Evolutionary conservation across 2,329 filamentous ascomycete species (phyloP), one percentile per base, ranked within the genome.

Genomic region (Colletotrichum sublineola): DNA sequence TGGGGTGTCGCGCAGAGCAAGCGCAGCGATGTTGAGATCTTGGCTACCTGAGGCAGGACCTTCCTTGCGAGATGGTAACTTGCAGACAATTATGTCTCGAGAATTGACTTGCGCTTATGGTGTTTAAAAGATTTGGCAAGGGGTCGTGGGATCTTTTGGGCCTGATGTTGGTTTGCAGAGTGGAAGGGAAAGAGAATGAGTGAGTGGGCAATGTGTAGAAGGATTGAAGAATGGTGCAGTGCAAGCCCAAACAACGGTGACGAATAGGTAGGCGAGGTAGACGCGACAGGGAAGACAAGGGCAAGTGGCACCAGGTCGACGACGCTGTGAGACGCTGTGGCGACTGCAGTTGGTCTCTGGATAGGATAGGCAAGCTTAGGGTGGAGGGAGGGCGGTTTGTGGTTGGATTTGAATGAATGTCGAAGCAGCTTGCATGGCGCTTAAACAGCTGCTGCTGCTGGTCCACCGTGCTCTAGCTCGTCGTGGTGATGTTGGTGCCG

Each of bases 391-490:
- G 42, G 56, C 40, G 55, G 33, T 20, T 31, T 31, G 29, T 67
- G 71, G 71, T 73, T 73, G 71, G 71, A 63, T 71, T 70, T 70
- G 70, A 36, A 38, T 3, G 69, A 52, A 50, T 29, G 61, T 46
- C 53, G 67, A 67, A 67, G 61, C 71, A 57, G 44, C 67, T 71
- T 67, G 62, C 56, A 73, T 71, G 71, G 71, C 71, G 71, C 71
- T 73, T 73, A 73, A 73, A 68, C 53, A 55, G 20, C 20, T 24
- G 46, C 46, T 70, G 53, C 40, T 63, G 50, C 24, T 72, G 60
- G 50, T 69, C 46, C 29, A 40, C 33, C 55, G 64, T 61, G 50
- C 68, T 70, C 55, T 70, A 61, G 67, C 60, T 60, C n/a, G 36
- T 50, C 18, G 40, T 40, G n/a, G 48, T 62, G 31, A 29, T 57